These are phyloP conservation scores for Phytophthora hibernalis DNA, from an alignment of 352 stramenopile genomes.

Conservation along the genomic window DNA sequence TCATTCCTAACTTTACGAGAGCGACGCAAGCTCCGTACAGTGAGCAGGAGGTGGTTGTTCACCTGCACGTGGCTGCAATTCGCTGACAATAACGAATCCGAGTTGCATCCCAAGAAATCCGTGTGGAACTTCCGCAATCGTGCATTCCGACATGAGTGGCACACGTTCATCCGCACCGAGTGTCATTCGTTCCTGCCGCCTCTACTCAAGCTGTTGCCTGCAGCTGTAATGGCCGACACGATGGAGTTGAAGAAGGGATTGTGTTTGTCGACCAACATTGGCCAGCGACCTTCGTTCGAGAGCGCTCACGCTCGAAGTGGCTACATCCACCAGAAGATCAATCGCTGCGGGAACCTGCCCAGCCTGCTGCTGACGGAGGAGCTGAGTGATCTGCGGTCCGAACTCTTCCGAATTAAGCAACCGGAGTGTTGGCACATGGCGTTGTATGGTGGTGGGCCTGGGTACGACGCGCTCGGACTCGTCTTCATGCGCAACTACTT, in stretches of 20 bases:
- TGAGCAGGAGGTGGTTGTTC: slow-evolving; percentile 66
- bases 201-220: slow-evolving; percentile 45
- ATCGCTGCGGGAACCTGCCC: slow-evolving; percentile 73
- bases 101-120: slow-evolving; percentile 52
- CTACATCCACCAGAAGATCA: slow-evolving; percentile 76
- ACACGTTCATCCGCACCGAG: slow-evolving; percentile 55
- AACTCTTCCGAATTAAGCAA: slow-evolving; percentile 52
- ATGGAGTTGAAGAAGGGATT: slow-evolving; percentile 63
- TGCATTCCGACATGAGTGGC: slow-evolving; percentile 64
- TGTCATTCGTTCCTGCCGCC: slow-evolving; percentile 46
- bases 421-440: slow-evolving; percentile 49
- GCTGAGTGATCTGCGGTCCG: slow-evolving; percentile 55
- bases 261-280: slow-evolving; percentile 71
- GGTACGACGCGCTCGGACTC: slow-evolving; percentile 62
- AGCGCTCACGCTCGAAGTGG: slow-evolving; percentile 62
- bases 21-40: slow-evolving; percentile 46
- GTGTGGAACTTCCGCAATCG: slow-evolving; percentile 59
- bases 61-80: slow-evolving; percentile 62
- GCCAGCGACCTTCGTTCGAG: slow-evolving; percentile 67
- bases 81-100: neutral
- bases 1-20: slow-evolving; percentile 58
- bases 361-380: slow-evolving; percentile 61
- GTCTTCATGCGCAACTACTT: slow-evolving; percentile 66
- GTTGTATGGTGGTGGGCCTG: slow-evolving; percentile 68
- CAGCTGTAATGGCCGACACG: slow-evolving; percentile 44